Evolutionary conservation across 441 rosid genomes (phyloP).

Genomic region (Breynia disticha): DNA sequence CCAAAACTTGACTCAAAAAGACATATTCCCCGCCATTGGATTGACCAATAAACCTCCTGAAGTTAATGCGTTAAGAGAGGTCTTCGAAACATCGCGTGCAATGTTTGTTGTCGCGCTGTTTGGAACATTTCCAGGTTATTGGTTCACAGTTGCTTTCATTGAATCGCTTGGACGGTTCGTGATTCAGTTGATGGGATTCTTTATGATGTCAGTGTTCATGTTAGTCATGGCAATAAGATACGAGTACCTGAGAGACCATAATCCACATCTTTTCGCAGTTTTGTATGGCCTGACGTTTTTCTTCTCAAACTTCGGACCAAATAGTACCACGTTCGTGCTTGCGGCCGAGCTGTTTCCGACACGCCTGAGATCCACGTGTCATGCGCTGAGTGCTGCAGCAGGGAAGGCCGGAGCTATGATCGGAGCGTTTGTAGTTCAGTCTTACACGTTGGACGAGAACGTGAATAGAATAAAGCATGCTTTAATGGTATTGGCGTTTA

Average conservation of each 20-base stretch:
- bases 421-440: constrained; percentile 37
- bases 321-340: constrained; percentile 38
- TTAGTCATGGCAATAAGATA: constrained; percentile 26
- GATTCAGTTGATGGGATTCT: constrained; percentile 38
- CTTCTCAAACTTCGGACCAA: constrained; percentile 50
- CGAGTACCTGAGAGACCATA: constrained; percentile 14
- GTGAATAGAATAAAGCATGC: constrained; percentile 15
- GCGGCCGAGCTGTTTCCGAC: constrained; percentile 52
- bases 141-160: constrained; percentile 38
- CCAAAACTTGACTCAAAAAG: constrained; percentile 46
- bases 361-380: constrained; percentile 40
- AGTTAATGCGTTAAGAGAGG: constrained; percentile 29
- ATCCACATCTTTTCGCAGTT: constrained; percentile 22
- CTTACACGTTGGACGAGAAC: constrained; percentile 11
- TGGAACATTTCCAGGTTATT: constrained; percentile 50
- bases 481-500: constrained; percentile 30
- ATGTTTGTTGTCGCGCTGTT: constrained; percentile 36
- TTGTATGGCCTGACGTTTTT: constrained; percentile 39
- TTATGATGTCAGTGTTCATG: constrained; percentile 48
- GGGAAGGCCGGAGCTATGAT: constrained; percentile 47
- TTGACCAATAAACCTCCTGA: constrained; percentile 2
- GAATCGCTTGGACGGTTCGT: constrained; percentile 35
- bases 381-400: constrained; percentile 40
- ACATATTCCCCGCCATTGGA: constrained; percentile 33
- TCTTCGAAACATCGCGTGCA: constrained; percentile 32